phyloP scores from a whole-genome alignment of 352 stramenopile genomes.

The Blastocystis sp. region DNA sequence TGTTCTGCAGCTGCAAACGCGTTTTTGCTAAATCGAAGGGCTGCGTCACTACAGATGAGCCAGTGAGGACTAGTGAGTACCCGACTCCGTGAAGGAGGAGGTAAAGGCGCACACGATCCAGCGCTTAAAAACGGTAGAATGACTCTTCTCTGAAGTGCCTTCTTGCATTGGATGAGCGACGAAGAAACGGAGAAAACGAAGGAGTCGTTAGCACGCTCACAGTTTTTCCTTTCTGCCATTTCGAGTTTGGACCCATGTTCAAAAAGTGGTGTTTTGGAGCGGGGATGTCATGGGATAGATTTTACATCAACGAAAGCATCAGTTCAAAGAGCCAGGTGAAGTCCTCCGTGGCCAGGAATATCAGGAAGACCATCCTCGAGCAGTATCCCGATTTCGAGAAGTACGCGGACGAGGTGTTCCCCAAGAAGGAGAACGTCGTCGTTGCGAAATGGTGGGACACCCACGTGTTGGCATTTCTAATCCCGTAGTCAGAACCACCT shows the following conservation, averaged over 20 bases:
- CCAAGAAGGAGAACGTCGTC: slow-evolving; percentile 89
- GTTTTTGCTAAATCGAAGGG: slow-evolving; percentile 55
- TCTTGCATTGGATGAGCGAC: not conserved
- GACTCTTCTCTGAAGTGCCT: not conserved
- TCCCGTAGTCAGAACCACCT: slow-evolving; percentile 83
- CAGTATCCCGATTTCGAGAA: slow-evolving; percentile 83
- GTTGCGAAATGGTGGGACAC: slow-evolving; percentile 81
- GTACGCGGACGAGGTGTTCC: slow-evolving; percentile 82
- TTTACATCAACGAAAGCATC: slow-evolving; percentile 87
- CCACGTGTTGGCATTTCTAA: slow-evolving; percentile 72
- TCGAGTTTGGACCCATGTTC: slow-evolving; percentile 79
- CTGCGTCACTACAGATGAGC: not conserved
- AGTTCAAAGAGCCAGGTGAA: slow-evolving; percentile 93
- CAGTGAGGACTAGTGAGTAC: not conserved
- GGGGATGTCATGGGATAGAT: slow-evolving; percentile 74
- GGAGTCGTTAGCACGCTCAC: not conserved
- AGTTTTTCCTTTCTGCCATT: slow-evolving; percentile 28
- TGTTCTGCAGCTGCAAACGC: slow-evolving; percentile 45
- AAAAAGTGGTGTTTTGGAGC: slow-evolving; percentile 74
- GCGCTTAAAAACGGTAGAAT: slow-evolving; percentile 28
- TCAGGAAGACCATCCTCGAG: slow-evolving; percentile 87
- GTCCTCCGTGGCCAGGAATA: slow-evolving; percentile 89
- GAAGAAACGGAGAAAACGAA: no score
- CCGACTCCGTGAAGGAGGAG: slow-evolving; percentile 34
- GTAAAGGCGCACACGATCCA: slow-evolving; percentile 40